phyloP scores from a whole-genome alignment of 306 rosid species.

The Carpinus fangiana region DNA sequence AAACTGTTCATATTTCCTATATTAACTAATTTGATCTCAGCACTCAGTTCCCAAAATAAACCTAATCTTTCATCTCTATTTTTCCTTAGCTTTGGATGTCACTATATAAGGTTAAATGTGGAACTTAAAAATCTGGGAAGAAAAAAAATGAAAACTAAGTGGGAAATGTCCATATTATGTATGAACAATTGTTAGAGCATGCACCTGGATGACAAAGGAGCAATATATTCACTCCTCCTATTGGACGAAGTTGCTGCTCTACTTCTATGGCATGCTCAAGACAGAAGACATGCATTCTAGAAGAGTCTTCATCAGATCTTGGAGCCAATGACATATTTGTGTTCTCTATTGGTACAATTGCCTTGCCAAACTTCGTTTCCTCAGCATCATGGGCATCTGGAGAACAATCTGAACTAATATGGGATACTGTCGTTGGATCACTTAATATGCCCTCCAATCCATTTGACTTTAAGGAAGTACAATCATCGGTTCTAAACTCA shows the following conservation, averaged over 20 bases:
- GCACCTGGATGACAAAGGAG: slow-evolving; percentile 98
- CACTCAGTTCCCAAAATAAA: not conserved
- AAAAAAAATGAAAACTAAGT: not conserved
- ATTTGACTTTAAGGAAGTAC: slow-evolving; percentile 39
- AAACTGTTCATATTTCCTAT: slow-evolving; percentile 3
- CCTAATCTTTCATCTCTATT: not conserved
- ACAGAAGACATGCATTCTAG: slow-evolving; percentile 95
- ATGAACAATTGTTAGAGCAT: slow-evolving; percentile 28
- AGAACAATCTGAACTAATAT: slow-evolving; percentile 35
- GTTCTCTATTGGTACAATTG: slow-evolving; percentile 35
- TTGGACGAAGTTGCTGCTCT: slow-evolving; percentile 80
- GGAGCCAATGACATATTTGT: slow-evolving; percentile 47
- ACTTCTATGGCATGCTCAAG: slow-evolving; percentile 94
- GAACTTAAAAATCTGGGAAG: slow-evolving; percentile 1
- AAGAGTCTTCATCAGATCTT: slow-evolving; percentile 70
- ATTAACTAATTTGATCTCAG: not conserved
- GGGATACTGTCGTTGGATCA: slow-evolving; percentile 40
- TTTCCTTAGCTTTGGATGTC: not conserved
- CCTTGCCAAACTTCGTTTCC: slow-evolving; percentile 44
- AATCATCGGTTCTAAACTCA: slow-evolving; percentile 41
- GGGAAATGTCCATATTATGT: not conserved
- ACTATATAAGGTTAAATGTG: not conserved
- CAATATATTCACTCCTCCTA: slow-evolving; percentile 84
- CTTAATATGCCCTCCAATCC: slow-evolving; percentile 35
- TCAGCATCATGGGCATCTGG: slow-evolving; percentile 48